Conservation (phyloP, 140 eudicot species). For the Stevia rebaudiana region DNA sequence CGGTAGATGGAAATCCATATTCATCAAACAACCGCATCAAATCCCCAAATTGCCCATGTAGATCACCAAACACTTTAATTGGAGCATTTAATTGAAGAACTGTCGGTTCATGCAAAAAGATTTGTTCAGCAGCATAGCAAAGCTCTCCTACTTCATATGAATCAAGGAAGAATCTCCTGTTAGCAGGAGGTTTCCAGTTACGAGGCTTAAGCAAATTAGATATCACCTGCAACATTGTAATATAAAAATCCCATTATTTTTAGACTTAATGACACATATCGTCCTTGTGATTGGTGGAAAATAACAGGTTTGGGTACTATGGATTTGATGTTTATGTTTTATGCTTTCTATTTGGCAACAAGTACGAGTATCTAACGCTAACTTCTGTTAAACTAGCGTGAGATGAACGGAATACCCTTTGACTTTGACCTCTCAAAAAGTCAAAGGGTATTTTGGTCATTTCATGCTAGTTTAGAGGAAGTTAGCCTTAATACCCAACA, state of each 20-base stretch:
- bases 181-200: slow-evolving; percentile 79
- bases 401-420: no score
- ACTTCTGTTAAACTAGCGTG: no score
- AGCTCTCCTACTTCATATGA: slow-evolving; percentile 92
- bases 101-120: slow-evolving; percentile 86
- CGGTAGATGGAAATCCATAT: slow-evolving; percentile 95
- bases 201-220: slow-evolving; percentile 83
- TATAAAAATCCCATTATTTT: background rate
- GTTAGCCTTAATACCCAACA: no score
- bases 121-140: slow-evolving; percentile 93
- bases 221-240: slow-evolving; percentile 50
- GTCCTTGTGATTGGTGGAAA: no score
- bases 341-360: no score
- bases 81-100: slow-evolving; percentile 98
- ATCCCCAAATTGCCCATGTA: slow-evolving; percentile 98
- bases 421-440: no score
- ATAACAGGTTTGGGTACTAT: no score
- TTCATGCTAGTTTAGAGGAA: no score
- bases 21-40: slow-evolving; percentile 95
- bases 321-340: no score
- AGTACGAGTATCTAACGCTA: no score
- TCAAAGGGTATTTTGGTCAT: no score
- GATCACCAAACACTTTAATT: slow-evolving; percentile 92
- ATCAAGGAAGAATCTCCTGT: slow-evolving; percentile 85
- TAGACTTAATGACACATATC: no score